phyloP scores from a whole-genome alignment of 805 yeast genomes.

The Metschnikowia kunwiensis region DNA sequence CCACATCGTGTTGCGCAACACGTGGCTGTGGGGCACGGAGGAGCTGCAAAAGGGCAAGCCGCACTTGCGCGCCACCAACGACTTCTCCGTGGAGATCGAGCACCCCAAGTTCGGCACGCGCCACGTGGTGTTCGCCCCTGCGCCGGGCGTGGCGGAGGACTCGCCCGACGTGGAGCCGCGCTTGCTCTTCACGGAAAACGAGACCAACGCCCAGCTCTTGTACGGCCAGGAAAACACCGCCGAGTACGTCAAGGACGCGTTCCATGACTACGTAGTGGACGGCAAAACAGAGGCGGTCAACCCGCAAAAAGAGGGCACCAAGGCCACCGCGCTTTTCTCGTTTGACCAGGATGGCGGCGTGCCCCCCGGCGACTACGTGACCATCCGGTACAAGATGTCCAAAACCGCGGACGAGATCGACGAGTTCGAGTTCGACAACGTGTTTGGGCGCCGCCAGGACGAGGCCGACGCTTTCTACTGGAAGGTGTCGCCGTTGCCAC shows the following conservation, averaged over 20 bases:
- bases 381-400: constrained; percentile 73
- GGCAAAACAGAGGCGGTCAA: constrained; percentile 60
- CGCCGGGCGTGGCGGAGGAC: constrained; percentile 66
- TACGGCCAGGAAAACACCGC: constrained; percentile 61
- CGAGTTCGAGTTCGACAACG: constrained; percentile 69
- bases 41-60: constrained; percentile 50
- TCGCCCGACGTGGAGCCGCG: constrained; percentile 70
- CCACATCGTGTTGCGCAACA: constrained; percentile 78
- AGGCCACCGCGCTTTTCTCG: constrained; percentile 78
- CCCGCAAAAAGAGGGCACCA: constrained; percentile 72
- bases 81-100: constrained; percentile 52
- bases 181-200: constrained; percentile 84
- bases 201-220: constrained; percentile 68
- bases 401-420: constrained; percentile 48
- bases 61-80: constrained; percentile 37
- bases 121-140: constrained; percentile 68
- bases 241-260: constrained; percentile 78
- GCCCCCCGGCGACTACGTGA: constrained; percentile 83
- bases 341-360: constrained; percentile 76
- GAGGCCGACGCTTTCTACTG: constrained; percentile 94
- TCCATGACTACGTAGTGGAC: constrained; percentile 76
- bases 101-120: constrained; percentile 70
- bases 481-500: constrained; percentile 81
- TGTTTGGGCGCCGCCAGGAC: constrained; percentile 66
- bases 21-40: constrained; percentile 87